These are phyloP conservation scores for Nitzschia sp. DNA, from an alignment of 108 stramenopile species.

Conservation along the genomic window DNA sequence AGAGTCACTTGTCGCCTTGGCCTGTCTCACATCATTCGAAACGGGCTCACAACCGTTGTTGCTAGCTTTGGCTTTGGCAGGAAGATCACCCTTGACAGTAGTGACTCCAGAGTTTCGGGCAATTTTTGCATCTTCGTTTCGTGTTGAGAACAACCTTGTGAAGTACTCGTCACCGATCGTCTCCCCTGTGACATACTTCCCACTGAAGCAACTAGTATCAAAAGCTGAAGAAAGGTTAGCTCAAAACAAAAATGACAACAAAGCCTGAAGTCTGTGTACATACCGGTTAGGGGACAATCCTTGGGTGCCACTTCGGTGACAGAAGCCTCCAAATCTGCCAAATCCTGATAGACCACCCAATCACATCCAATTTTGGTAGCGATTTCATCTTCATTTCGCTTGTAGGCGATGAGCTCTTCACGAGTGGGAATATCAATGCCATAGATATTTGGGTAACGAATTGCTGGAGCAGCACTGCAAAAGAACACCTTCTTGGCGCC, in stretches of 20 bases:
- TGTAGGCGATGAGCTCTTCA: constrained; percentile 92
- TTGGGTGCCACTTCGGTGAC: constrained; percentile 36
- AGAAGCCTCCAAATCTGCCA: constrained; percentile 75
- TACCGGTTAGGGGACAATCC: constrained; percentile 28
- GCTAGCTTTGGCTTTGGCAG: constrained; percentile 48
- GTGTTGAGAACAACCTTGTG: constrained; percentile 58
- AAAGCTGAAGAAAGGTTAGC: constrained; percentile 44
- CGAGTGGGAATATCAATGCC: constrained; percentile 98
- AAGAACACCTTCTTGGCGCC: constrained; percentile 96
- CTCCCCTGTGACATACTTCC: constrained; percentile 90
- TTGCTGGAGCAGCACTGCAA: constrained; percentile 93
- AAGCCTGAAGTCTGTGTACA: background rate
- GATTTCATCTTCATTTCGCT: constrained; percentile 84
- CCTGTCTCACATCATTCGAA: constrained; percentile 45
- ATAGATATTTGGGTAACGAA: constrained; percentile 98
- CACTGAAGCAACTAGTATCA: constrained; percentile 96
- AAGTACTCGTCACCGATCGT: constrained; percentile 79
- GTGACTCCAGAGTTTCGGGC: constrained; percentile 30
- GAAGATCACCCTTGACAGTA: background rate
- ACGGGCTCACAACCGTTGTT: constrained; percentile 78
- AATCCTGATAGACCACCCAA: constrained; percentile 84
- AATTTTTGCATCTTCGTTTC: constrained; percentile 78
- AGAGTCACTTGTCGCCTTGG: constrained; percentile 2
- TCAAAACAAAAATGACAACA: background rate
- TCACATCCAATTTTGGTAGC: constrained; percentile 90